phyloP scores from a whole-genome alignment of 495 filamentous ascomycete genomes.

The Trichoderma orchidacearum region DNA sequence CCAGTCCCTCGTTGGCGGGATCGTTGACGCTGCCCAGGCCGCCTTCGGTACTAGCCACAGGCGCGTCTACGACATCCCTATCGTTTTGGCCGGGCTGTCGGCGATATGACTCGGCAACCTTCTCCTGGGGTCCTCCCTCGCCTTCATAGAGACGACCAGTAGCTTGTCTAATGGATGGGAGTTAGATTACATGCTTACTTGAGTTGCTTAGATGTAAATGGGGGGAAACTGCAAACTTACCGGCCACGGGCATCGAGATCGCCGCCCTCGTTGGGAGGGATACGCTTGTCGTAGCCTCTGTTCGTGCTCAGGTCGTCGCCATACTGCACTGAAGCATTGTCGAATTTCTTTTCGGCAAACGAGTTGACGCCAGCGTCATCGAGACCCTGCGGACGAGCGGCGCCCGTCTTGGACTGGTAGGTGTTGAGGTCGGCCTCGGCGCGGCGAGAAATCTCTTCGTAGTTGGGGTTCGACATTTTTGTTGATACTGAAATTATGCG shows the following conservation, averaged over 20 bases:
- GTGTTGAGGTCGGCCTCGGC: conserved; percentile 36
- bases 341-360: conserved; percentile 17
- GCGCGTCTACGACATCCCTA: neutral
- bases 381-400: conserved; percentile 6
- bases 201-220: neutral
- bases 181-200: neutral
- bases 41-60: neutral
- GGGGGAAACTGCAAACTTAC: conserved; percentile 9
- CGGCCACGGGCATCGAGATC: conserved; percentile 18
- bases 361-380: conserved; percentile 20
- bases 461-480: neutral
- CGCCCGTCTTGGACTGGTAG: conserved; percentile 27
- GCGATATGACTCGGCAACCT: neutral
- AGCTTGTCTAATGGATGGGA: conserved; percentile 10
- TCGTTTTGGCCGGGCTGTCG: conserved; percentile 1
- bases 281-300: conserved; percentile 18
- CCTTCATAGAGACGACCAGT: conserved; percentile 9
- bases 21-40: neutral
- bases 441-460: conserved; percentile 21
- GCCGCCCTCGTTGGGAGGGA: conserved; percentile 25
- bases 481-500: neutral
- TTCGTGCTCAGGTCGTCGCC: conserved; percentile 20
- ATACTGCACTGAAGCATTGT: conserved; percentile 14
- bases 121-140: neutral
- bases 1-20: neutral